phyloP scores from a whole-genome alignment of 495 filamentous ascomycete species.

The Hypoxylon fuscum region DNA sequence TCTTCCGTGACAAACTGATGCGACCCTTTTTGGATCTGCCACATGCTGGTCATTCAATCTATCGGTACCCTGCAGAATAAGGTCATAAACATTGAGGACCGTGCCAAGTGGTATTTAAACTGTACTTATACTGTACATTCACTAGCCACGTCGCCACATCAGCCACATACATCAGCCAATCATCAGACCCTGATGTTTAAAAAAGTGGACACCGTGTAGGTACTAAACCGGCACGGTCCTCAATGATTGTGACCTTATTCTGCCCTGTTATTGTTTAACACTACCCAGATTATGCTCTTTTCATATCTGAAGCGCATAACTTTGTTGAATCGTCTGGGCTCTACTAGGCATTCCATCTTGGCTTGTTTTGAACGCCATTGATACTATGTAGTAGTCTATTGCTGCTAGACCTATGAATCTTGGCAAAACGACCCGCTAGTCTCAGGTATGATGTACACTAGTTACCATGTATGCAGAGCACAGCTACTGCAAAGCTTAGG shows the following conservation, averaged over 20 bases:
- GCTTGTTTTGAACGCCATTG: slow-evolving; percentile 25
- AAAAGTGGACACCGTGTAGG: too few species aligned
- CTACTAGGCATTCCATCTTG: slow-evolving; percentile 19
- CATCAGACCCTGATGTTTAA: too few species aligned
- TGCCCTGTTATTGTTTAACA: too few species aligned
- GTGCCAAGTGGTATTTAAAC: too few species aligned
- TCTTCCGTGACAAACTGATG: neutral
- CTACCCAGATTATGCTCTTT: neutral
- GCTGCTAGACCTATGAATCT: slow-evolving; percentile 14
- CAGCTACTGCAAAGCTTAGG: neutral
- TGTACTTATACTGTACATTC: too few species aligned
- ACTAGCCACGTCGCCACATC: too few species aligned
- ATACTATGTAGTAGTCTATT: slow-evolving; percentile 10
- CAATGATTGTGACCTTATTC: too few species aligned
- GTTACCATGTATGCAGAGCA: neutral
- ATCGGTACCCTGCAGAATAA: too few species aligned
- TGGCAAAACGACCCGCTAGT: slow-evolving; percentile 11
- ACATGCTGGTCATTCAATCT: slow-evolving; percentile 23
- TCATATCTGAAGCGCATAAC: slow-evolving; percentile 17
- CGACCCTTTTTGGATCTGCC: slow-evolving; percentile 21
- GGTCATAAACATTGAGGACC: too few species aligned
- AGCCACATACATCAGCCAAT: too few species aligned
- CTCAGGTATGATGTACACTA: slow-evolving; percentile 15
- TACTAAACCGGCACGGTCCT: too few species aligned
- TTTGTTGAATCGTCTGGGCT: slow-evolving; percentile 7